Evolutionary conservation across 2,329 filamentous ascomycete species (phyloP), one percentile per base, ranked within the genome.

Genomic region (Penicillium sp.): DNA sequence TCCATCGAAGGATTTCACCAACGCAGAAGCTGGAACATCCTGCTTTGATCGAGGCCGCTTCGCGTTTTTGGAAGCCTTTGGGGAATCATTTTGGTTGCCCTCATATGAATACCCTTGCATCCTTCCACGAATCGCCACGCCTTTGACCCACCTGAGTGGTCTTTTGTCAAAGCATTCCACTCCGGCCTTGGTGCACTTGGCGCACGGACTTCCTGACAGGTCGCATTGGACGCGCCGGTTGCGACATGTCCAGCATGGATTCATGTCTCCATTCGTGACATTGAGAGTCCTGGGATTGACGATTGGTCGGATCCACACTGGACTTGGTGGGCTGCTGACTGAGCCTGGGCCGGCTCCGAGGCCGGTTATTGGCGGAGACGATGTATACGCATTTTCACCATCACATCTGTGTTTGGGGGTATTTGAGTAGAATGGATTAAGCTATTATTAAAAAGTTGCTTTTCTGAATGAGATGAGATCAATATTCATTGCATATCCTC

Each of bases 171-270:
- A 60, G 43, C 71, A 73, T 61, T 72, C 63, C 8, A 72, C 29
- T 3, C 68, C 71, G 9, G 65, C 64, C 38, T 68, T 72, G 36
- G 63, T 45, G 44, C 71, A 73, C 60, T 73, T 73, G 24, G 46
- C 50, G 45, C 71, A 73, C 6, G 71, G 71, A 1, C 50, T 45
- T 13, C 58, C 49, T 5, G 66, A 60, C 47, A 59, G 67, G 48
- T 71, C 68, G 53, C 71, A 73, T 56, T 72, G 67, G 41, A 73
- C 66, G 47, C 65, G 71, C 42, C 71, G 67, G 5, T 62, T 68
- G 22, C 70, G 69, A 55, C 71, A 73, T 22, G 71, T 73, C 54
- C 71, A 73, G 54, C 71, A 73, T 48, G 62, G 50, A 41, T 47
- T 42, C 36, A 43, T 51, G 8, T 21, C 50, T 52, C 43, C 50